A percentile compares a stretch with the other conserved stretches of the same genome.
These are phyloP conservation scores for Colletotrichum caudatum DNA, from an alignment of 2,329 filamentous ascomycete species.

Conservation along the genomic window DNA sequence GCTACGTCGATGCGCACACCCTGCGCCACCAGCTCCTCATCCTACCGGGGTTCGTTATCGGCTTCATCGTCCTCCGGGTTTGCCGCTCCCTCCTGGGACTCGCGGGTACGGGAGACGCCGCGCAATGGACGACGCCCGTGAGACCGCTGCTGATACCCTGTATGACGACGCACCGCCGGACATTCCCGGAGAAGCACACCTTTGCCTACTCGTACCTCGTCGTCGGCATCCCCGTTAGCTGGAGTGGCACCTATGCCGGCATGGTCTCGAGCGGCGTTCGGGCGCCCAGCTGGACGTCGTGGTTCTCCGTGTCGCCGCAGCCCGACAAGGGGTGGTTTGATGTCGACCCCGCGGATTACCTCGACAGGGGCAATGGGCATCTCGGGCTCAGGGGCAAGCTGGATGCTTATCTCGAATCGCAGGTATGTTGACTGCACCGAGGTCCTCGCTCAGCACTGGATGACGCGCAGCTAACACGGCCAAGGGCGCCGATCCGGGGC, in stretches of 20 bases:
- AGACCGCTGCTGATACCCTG: conserved; percentile 72
- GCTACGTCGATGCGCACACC: conserved; percentile 5
- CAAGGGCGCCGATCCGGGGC: conserved; percentile 67
- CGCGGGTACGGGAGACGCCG: neutral
- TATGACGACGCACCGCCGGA: conserved; percentile 71
- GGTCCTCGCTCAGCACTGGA: neutral
- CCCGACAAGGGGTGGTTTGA: conserved; percentile 64
- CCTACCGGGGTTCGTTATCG: conserved; percentile 22
- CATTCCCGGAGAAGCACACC: conserved; percentile 75
- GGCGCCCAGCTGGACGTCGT: conserved; percentile 44
- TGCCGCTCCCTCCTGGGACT: conserved; percentile 11
- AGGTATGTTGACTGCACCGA: conserved; percentile 57
- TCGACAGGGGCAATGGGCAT: conserved; percentile 64
- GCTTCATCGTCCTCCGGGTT: conserved; percentile 16
- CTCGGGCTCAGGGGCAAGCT: conserved; percentile 74
- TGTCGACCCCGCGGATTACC: conserved; percentile 70
- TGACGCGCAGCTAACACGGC: conserved; percentile 36
- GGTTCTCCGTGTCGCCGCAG: conserved; percentile 48
- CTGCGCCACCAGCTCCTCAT: conserved; percentile 9
- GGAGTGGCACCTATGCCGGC: conserved; percentile 65
- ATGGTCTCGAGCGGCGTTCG: conserved; percentile 63
- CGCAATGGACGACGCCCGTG: conserved; percentile 46
- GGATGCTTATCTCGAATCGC: conserved; percentile 66
- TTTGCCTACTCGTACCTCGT: conserved; percentile 80
- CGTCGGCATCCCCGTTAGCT: conserved; percentile 75